phyloP scores from a whole-genome alignment of 306 rosid genomes.

The Ochetophila trinervis region DNA sequence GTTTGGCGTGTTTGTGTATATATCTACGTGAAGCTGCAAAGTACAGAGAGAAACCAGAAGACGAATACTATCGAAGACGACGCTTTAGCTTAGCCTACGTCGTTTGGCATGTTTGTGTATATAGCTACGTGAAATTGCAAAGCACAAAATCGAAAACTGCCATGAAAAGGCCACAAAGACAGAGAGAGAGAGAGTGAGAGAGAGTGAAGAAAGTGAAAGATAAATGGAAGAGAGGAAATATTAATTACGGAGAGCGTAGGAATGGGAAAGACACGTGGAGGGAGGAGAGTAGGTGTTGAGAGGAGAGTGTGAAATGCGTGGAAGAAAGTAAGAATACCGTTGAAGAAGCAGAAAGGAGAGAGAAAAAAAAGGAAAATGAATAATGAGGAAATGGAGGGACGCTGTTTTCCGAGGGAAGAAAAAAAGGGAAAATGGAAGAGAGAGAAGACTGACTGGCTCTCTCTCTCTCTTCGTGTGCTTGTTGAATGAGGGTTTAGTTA shows the following conservation, averaged over 20 bases:
- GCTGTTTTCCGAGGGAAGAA: slow-evolving; percentile 1
- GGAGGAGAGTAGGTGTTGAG: neutral
- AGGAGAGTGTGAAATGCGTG: neutral
- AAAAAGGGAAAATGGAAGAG: too few relatives aligned
- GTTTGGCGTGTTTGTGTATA: too few relatives aligned
- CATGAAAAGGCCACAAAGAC: neutral
- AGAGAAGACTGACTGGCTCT: too few relatives aligned
- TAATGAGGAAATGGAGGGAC: slow-evolving; percentile 9
- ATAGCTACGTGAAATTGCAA: neutral
- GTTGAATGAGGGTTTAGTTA: too few relatives aligned
- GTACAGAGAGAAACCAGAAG: neutral
- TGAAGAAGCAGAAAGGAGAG: neutral
- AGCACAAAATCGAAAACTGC: neutral
- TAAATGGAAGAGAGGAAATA: neutral
- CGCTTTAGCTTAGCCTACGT: too few relatives aligned
- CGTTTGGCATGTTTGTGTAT: too few relatives aligned
- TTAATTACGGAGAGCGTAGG: slow-evolving; percentile 10
- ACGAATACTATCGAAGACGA: neutral
- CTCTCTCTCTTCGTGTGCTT: too few relatives aligned
- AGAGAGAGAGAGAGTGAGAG: neutral
- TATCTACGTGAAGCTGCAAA: too few relatives aligned
- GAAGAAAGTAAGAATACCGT: neutral
- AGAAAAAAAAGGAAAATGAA: neutral
- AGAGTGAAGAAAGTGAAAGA: neutral
- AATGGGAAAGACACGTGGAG: slow-evolving; percentile 20